Base-by-base conservation (phyloP, 805 yeast genomes). In the Barnettozyma pratensis region DNA sequence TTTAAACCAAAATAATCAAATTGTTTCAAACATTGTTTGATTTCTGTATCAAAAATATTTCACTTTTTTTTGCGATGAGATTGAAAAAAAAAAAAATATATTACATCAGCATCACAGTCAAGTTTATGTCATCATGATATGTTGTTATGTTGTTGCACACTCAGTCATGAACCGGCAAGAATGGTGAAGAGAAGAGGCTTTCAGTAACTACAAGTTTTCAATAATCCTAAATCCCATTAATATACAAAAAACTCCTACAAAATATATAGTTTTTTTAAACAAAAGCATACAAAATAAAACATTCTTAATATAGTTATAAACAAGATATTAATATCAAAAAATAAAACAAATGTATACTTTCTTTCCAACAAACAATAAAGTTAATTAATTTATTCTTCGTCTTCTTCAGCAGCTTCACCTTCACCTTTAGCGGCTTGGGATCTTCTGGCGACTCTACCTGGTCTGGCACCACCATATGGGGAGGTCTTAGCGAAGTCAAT, bases 391-490 rank as follows among this genome's bases (percentile, higher is more conserved):
- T 82, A 84, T 76, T 87, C 87, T 68, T 77, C 84, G 66, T 78
- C 91, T 63, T 78, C 91, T 63, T 78, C 96, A 64, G 76, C 96
- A 66, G 75, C 92, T 60, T 75, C 91, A 59, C 73, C 85, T 32
- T 35, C 51, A 52, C 52, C 54, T 44, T 51, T 77, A 67, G 71
- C 76, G 68, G 71, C 77, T 70, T 75, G 81, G 64, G 65, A 65
- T 72, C 77, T 65, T 77, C 98, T 89, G 85, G 94, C 95, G 71
- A 89, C 96, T 85, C 99, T 94, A 76, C 99, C 99, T 66, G 99
- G 95, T 83, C 99, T 92, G 68, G 97, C 99, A 80, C 99, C 99
- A 77, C 99, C 99, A 91, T 88, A 92, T 76, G 99, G 99, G 64
- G 99, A 94, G 75, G 88, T 89, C 74, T 94, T 86, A 69, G 99